Conservation (phyloP, 1,139 yeast species). For the Pichia sorboxylosa region DNA sequence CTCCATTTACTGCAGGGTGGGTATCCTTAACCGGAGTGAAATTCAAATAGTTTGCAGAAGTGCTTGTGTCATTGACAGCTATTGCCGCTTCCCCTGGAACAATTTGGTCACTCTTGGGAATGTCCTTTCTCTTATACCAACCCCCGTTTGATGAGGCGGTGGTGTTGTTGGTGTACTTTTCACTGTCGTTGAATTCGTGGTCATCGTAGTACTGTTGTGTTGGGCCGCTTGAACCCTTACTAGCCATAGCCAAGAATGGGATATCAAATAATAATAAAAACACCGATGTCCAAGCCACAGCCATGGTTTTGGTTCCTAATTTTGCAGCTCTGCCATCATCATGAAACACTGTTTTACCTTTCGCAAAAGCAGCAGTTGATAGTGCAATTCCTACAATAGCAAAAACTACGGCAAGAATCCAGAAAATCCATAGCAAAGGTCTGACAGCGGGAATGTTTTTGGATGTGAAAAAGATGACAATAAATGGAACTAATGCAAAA, state of each 20-base stretch:
- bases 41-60: conserved; percentile 4
- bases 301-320: conserved; percentile 38
- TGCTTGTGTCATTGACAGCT: no score
- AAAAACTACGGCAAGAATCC: conserved; percentile 38
- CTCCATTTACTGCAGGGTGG: no score
- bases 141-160: no score
- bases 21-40: no score
- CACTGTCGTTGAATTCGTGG: no score
- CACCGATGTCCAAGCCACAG: conserved; percentile 15
- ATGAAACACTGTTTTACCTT: conserved; percentile 47
- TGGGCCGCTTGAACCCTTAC: no score
- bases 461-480: conserved; percentile 12
- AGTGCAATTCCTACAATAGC: conserved; percentile 46
- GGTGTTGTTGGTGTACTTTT: no score
- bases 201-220: no score
- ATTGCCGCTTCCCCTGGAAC: no score
- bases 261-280: conserved; percentile 12
- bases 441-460: background rate
- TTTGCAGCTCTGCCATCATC: conserved; percentile 34
- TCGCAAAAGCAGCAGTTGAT: conserved; percentile 53
- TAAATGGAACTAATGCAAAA: conserved; percentile 27
- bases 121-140: no score
- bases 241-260: conserved; percentile 5
- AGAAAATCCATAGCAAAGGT: conserved; percentile 9
- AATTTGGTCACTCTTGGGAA: no score